Evolutionary conservation across 1,284 basidiomycete species (phyloP).

Genomic region (Meira miltonrushii): DNA sequence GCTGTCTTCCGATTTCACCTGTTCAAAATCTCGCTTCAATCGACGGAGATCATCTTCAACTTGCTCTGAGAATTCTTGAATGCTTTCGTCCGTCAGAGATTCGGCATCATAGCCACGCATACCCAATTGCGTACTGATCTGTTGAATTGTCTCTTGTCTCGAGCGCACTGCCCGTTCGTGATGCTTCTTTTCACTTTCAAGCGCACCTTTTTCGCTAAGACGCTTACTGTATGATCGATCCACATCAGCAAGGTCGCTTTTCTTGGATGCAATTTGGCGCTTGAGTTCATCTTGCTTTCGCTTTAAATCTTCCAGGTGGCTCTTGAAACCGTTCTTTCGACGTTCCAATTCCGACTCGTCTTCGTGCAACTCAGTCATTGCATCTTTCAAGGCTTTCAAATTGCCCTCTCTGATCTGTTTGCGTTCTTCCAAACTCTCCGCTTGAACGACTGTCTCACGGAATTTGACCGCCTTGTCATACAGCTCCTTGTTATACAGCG

Average conservation of each 20-base stretch:
- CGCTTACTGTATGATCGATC: constrained; percentile 25
- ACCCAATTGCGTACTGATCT: constrained; percentile 65
- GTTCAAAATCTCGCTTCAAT: constrained; percentile 22
- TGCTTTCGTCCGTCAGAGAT: constrained; percentile 64
- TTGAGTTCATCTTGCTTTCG: constrained; percentile 58
- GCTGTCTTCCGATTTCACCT: constrained; percentile 17
- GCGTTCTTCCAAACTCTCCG: constrained; percentile 65
- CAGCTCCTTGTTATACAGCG: constrained; percentile 72
- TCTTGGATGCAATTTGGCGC: constrained; percentile 60
- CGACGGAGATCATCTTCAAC: constrained; percentile 28
- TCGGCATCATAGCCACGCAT: constrained; percentile 70
- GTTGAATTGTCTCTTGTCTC: constrained; percentile 69
- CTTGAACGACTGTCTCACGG: constrained; percentile 71
- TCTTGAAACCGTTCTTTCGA: constrained; percentile 68
- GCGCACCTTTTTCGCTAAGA: constrained; percentile 44
- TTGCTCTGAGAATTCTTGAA: constrained; percentile 63
- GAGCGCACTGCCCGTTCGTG: constrained; percentile 67
- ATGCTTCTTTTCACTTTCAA: constrained; percentile 42
- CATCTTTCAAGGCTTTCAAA: constrained; percentile 60
- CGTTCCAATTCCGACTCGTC: constrained; percentile 69
- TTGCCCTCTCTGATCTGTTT: constrained; percentile 65
- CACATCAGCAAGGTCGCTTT: constrained; percentile 56
- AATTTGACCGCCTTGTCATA: constrained; percentile 79
- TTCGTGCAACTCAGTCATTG: constrained; percentile 67
- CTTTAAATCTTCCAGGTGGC: constrained; percentile 61